Evolutionary conservation across 495 filamentous ascomycete species (phyloP).

Genomic region (Hypoxylon lenormandii): DNA sequence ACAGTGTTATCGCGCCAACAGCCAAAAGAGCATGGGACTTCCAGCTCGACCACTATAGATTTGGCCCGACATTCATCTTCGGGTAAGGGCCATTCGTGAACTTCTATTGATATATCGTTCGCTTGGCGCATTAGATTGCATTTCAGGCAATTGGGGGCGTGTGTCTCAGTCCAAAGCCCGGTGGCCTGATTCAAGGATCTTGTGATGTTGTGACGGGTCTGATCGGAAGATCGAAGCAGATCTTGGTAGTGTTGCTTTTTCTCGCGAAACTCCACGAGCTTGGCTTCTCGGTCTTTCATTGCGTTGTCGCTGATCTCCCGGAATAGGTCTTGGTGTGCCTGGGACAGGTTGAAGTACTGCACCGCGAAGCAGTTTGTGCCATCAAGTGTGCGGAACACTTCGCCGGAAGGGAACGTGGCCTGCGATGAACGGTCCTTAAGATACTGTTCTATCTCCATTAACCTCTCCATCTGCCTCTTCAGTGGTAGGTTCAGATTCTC

Average conservation of each 20-base stretch:
- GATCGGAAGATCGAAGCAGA: conserved; percentile 45
- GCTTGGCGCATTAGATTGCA: conserved; percentile 48
- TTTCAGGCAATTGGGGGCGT: conserved; percentile 45
- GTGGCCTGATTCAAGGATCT: not conserved
- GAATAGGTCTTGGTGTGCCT: conserved; percentile 55
- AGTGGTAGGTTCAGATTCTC: conserved; percentile 63
- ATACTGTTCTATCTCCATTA: conserved; percentile 65
- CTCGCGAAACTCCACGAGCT: conserved; percentile 57
- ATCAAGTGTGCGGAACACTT: conserved; percentile 55
- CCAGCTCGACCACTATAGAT: conserved; percentile 69
- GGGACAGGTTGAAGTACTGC: conserved; percentile 64
- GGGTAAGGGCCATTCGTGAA: conserved; percentile 75
- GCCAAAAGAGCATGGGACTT: conserved; percentile 57
- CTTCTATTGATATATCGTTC: conserved; percentile 57
- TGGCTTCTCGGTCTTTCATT: conserved; percentile 48
- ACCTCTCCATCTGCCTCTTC: conserved; percentile 63
- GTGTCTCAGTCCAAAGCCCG: not conserved
- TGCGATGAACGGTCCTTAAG: conserved; percentile 48
- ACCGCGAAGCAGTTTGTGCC: conserved; percentile 62
- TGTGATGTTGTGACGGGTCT: conserved; percentile 17
- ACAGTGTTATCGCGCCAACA: conserved; percentile 68
- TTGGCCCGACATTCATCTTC: conserved; percentile 50
- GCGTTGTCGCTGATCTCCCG: conserved; percentile 58
- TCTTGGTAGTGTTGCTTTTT: conserved; percentile 52
- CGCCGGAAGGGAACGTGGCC: conserved; percentile 27